Conservation (phyloP, 805 yeast genomes). For the Starmerella vaccinii region DNA sequence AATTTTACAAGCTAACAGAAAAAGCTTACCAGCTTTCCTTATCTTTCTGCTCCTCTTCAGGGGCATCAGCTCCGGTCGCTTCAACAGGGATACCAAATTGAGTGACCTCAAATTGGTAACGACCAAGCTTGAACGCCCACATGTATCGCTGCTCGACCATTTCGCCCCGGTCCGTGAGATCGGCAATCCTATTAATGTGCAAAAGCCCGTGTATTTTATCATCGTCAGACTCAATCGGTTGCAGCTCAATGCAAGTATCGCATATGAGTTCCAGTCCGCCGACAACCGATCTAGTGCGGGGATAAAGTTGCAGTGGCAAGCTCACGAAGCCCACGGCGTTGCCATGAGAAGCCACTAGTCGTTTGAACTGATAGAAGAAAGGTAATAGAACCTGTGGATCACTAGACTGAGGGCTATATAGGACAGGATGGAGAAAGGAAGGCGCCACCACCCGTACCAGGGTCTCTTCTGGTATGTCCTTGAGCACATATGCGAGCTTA, state of each 20-base stretch:
- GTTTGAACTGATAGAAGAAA: conserved; percentile 46
- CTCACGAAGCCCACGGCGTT: conserved; percentile 46
- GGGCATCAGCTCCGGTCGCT: conserved; percentile 40
- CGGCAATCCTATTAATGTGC: conserved; percentile 63
- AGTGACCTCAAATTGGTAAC: conserved; percentile 73
- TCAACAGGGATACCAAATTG: conserved; percentile 98
- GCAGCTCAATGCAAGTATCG: conserved; percentile 63
- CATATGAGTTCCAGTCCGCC: conserved; percentile 47
- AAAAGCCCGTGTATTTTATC: conserved; percentile 50
- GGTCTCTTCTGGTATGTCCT: conserved; percentile 28
- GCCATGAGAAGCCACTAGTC: conserved; percentile 42
- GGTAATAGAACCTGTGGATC: conserved; percentile 43
- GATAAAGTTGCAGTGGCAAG: conserved; percentile 54
- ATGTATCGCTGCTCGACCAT: conserved; percentile 70
- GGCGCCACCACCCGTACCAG: conserved; percentile 64
- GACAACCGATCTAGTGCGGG: conserved; percentile 41
- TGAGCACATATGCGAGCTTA: conserved; percentile 39
- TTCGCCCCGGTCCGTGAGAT: conserved; percentile 62
- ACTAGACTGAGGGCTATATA: conserved; percentile 47
- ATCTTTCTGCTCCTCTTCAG: background rate
- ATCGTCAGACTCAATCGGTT: conserved; percentile 65
- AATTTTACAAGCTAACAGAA: too few species aligned
- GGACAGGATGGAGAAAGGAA: conserved; percentile 65
- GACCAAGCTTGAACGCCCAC: conserved; percentile 76
- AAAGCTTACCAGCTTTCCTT: background rate